phyloP scores from a whole-genome alignment of 257 asterid genomes.

The Solanum okadae region DNA sequence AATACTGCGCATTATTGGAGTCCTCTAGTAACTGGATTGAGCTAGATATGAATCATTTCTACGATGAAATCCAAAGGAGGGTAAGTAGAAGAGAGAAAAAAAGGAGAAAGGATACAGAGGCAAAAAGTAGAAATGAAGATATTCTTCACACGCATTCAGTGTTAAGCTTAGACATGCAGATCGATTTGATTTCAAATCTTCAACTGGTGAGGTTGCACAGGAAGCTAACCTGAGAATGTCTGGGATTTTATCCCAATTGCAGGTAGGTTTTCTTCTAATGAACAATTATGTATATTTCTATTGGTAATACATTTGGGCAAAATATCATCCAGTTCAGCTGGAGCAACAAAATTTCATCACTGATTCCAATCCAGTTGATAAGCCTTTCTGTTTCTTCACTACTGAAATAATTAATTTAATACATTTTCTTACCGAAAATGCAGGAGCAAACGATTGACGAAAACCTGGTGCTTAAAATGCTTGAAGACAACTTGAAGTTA shows the following conservation, averaged over 20 bases:
- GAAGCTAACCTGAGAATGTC: slow-evolving; percentile 32
- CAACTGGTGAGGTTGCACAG: slow-evolving; percentile 34
- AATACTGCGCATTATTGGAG: too few relatives aligned
- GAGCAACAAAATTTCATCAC: neutral
- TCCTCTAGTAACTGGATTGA: neutral
- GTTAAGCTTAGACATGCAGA: slow-evolving; percentile 31
- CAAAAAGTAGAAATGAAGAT: neutral
- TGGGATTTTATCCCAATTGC: slow-evolving; percentile 19
- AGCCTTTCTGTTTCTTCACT: neutral
- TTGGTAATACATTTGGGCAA: neutral
- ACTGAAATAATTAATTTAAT: neutral
- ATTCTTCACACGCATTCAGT: neutral
- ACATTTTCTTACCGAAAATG: neutral
- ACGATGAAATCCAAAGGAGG: neutral
- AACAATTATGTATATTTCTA: neutral
- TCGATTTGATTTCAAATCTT: slow-evolving; percentile 40
- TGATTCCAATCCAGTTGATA: neutral
- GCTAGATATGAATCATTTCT: neutral
- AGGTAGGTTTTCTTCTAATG: slow-evolving; percentile 11
- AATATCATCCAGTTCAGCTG: neutral
- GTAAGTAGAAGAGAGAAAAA: neutral
- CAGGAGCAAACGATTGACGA: slow-evolving; percentile 19
- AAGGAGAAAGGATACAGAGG: neutral
- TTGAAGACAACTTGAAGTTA: slow-evolving; percentile 24
- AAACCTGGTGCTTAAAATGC: slow-evolving; percentile 22